phyloP scores from a whole-genome alignment of 495 filamentous ascomycete species.

The Acidiella bohemica region DNA sequence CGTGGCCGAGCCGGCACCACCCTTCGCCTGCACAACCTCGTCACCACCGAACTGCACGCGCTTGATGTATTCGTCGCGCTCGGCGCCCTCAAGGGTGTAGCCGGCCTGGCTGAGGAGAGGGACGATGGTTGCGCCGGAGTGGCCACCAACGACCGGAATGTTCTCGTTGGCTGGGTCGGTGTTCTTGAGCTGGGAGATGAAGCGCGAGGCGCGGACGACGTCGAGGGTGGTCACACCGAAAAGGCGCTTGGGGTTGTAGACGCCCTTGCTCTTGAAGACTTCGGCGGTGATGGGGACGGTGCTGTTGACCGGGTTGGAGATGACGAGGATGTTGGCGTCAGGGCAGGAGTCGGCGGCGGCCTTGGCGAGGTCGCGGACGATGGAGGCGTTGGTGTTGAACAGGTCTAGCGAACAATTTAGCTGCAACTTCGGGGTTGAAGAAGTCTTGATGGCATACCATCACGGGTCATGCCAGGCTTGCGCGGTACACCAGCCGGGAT shows the following conservation, averaged over 20 bases:
- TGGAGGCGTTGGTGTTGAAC: conserved; percentile 99
- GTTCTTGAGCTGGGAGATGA: conserved; percentile 83
- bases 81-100: conserved; percentile 64
- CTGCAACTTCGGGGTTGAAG: not conserved
- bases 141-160: conserved; percentile 89
- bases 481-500: conserved; percentile 97
- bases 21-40: conserved; percentile 98
- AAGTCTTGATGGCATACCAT: conserved; percentile 38
- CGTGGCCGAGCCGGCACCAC: conserved; percentile 92
- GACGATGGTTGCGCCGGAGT: conserved; percentile 96
- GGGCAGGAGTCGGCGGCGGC: conserved; percentile 77
- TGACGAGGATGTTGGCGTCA: conserved; percentile 90
- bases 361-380: conserved; percentile 97
- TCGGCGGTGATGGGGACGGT: conserved; percentile 96
- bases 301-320: conserved; percentile 98
- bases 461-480: conserved; percentile 99
- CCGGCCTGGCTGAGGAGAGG: conserved; percentile 90
- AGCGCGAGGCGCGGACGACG: conserved; percentile 91
- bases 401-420: conserved; percentile 45
- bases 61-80: conserved; percentile 65
- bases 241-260: conserved; percentile 96
- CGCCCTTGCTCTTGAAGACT: conserved; percentile 81
- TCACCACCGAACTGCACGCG: conserved; percentile 99
- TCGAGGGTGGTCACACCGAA: conserved; percentile 99
- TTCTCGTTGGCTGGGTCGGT: conserved; percentile 85